Conservation (phyloP, 1,284 basidiomycete species). For the Macrocystidia cucumis region DNA sequence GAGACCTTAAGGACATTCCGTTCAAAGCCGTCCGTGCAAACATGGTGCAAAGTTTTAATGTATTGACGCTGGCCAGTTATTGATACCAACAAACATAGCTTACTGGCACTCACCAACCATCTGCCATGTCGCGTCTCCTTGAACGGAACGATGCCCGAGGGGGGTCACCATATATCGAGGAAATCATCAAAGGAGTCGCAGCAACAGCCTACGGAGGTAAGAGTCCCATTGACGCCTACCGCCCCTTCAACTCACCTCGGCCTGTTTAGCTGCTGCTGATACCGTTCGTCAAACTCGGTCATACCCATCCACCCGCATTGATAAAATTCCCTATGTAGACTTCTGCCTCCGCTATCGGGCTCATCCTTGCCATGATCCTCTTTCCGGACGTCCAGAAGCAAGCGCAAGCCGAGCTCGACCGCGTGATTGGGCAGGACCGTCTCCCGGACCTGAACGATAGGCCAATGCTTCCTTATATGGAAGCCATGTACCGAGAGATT, state of each 20-base stretch:
- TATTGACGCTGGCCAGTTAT: background rate
- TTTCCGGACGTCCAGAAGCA: conserved; percentile 24
- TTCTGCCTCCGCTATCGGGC: conserved; percentile 14
- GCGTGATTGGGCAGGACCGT: conserved; percentile 17
- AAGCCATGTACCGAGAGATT: conserved; percentile 23
- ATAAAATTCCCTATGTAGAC: conserved; percentile 10
- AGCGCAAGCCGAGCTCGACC: conserved; percentile 23
- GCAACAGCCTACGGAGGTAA: conserved; percentile 12
- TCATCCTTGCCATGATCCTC: conserved; percentile 25
- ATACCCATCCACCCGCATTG: background rate
- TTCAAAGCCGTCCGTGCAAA: conserved; percentile 20
- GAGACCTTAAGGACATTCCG: conserved; percentile 19
- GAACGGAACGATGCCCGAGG: conserved; percentile 12
- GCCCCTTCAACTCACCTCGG: conserved; percentile 4
- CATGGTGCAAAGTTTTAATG: conserved; percentile 18
- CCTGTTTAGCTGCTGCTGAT: conserved; percentile 6
- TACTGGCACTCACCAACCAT: conserved; percentile 14
- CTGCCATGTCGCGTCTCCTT: conserved; percentile 17
- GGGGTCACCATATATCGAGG: conserved; percentile 11
- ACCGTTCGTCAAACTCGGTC: conserved; percentile 1
- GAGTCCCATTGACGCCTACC: conserved; percentile 1
- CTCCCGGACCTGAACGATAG: conserved; percentile 27
- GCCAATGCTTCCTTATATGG: conserved; percentile 20
- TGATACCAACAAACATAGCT: conserved; percentile 7
- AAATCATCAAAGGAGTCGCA: conserved; percentile 15